Percentiles rank a stretch among this genome's conserved stretches.
Evolutionary conservation across 352 stramenopile species (phyloP).

Genomic region (Globisporangium apiculatum): DNA sequence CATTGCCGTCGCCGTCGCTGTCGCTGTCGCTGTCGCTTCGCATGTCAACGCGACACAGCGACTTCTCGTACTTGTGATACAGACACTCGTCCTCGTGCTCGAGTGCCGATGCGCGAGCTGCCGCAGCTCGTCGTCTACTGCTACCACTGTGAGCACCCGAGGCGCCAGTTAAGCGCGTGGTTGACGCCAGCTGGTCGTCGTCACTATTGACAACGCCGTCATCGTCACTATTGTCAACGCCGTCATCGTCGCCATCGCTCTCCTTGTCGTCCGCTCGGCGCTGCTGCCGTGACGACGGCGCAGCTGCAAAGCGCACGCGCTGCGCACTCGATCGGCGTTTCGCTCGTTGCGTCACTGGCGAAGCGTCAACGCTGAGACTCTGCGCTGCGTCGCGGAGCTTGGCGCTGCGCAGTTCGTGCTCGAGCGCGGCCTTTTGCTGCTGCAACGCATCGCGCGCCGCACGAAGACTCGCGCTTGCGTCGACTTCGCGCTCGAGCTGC

Average conservation of each 20-base stretch:
- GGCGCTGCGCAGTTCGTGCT: conserved; percentile 30
- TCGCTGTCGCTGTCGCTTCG: background rate
- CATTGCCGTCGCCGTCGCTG: background rate
- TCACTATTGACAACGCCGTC: too few species aligned
- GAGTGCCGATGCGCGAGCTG: background rate
- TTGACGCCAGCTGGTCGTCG: too few species aligned
- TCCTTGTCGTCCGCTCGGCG: background rate
- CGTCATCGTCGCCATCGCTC: too few species aligned
- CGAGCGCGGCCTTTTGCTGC: conserved; percentile 28
- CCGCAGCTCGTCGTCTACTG: too few species aligned
- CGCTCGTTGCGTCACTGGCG: background rate
- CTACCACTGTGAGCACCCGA: too few species aligned
- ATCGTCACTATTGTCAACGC: too few species aligned
- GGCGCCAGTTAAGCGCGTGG: too few species aligned
- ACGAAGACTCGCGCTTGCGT: conserved; percentile 36
- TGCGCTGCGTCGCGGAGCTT: conserved; percentile 37
- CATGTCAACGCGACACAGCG: background rate
- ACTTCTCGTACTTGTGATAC: conserved; percentile 10
- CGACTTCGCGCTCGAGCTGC: conserved; percentile 49
- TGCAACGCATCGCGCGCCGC: conserved; percentile 30
- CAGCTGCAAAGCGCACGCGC: conserved; percentile 5
- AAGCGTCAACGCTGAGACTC: conserved; percentile 20
- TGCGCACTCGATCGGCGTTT: background rate
- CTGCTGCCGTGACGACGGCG: background rate
- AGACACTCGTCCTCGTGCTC: conserved; percentile 8